These are phyloP conservation scores for Pichia scutulata DNA, from an alignment of 805 yeast species.

Conservation along the genomic window DNA sequence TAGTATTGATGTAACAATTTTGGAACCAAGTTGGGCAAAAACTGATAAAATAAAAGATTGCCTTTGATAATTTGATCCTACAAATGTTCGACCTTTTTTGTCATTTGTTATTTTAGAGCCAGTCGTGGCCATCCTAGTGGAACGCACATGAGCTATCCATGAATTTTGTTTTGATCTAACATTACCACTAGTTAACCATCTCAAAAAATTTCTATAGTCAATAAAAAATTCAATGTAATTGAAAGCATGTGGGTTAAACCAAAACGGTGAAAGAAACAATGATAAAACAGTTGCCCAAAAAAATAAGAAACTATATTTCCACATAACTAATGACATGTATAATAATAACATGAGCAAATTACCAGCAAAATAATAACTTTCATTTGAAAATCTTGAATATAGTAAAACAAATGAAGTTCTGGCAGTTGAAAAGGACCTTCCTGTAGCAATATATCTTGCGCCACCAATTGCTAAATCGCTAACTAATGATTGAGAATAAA, in stretches of 20 bases:
- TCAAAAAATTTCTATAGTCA: conserved; percentile 52
- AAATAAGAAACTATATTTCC: conserved; percentile 54
- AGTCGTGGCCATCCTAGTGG: conserved; percentile 44
- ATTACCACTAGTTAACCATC: conserved; percentile 48
- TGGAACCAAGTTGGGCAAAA: conserved; percentile 34
- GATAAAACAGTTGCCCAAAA: conserved; percentile 68
- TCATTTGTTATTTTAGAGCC: conserved; percentile 44
- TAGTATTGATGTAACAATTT: conserved; percentile 27
- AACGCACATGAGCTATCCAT: conserved; percentile 44
- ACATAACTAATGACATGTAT: conserved; percentile 52
- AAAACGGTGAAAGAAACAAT: conserved; percentile 60
- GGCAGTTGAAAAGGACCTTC: conserved; percentile 74
- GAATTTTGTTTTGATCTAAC: conserved; percentile 28
- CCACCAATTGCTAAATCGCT: conserved; percentile 71
- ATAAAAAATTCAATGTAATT: conserved; percentile 60
- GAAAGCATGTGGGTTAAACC: conserved; percentile 75
- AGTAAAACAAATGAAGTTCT: conserved; percentile 59
- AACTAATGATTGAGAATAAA: conserved; percentile 62
- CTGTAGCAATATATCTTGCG: conserved; percentile 76
- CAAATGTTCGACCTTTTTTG: conserved; percentile 32
- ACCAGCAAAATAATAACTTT: conserved; percentile 59
- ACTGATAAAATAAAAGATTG: conserved; percentile 34
- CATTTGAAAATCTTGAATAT: conserved; percentile 62
- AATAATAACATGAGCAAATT: conserved; percentile 43
- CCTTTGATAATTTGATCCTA: conserved; percentile 37